These are phyloP conservation scores for Fallopia convolvulus DNA, from an alignment of 148 eudicot genomes.

Conservation along the genomic window DNA sequence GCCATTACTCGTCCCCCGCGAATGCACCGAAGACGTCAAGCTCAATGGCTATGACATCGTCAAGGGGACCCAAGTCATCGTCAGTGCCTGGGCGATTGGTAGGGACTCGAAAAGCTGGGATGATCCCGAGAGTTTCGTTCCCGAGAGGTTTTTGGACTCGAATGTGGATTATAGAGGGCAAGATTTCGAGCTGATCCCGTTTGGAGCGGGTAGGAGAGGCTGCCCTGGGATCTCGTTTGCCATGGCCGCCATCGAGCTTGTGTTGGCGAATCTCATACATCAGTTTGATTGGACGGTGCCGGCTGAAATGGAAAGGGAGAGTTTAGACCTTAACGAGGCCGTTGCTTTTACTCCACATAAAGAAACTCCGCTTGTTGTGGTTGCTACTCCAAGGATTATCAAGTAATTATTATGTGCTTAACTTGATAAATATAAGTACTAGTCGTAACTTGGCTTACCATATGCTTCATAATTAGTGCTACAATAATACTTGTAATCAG, in stretches of 20 bases:
- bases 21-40: conserved; percentile 16
- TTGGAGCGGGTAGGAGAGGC: conserved; percentile 35
- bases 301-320: background rate
- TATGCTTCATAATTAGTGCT: no score
- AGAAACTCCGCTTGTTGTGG: background rate
- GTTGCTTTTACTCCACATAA: background rate
- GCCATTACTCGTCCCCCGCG: conserved; percentile 12
- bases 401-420: background rate
- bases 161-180: conserved; percentile 23
- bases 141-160: conserved; percentile 33
- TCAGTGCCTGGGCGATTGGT: conserved; percentile 27
- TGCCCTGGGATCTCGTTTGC: conserved; percentile 30
- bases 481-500: no score
- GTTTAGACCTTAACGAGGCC: background rate
- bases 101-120: conserved; percentile 27
- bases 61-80: conserved; percentile 17
- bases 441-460: no score
- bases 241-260: conserved; percentile 19
- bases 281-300: background rate
- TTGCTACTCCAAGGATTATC: background rate
- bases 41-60: background rate
- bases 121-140: conserved; percentile 26
- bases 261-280: conserved; percentile 21
- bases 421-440: no score
- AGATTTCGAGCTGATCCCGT: conserved; percentile 30